A percentile compares a stretch with the other conserved stretches of the same genome.
Conservation (phyloP, 2,329 filamentous ascomycete genomes). For the Boeremia lycopersici region DNA sequence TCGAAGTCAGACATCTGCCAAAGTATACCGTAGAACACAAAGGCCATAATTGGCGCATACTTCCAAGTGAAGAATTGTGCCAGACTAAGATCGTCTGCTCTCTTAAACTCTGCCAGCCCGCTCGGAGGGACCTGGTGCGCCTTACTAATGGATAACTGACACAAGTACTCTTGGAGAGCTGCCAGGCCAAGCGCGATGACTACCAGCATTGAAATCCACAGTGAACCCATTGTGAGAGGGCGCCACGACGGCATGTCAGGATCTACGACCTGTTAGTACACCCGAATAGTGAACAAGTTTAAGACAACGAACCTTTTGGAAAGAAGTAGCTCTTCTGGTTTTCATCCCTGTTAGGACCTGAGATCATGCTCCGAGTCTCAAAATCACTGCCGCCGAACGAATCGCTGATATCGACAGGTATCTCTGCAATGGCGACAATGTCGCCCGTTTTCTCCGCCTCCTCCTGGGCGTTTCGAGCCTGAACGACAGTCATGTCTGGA, state of each 20-base stretch:
- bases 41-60: slow-evolving; percentile 52
- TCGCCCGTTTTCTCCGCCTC: slow-evolving; percentile 52
- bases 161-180: slow-evolving; percentile 46
- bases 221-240: slow-evolving; percentile 48
- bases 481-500: slow-evolving; percentile 20
- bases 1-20: slow-evolving; percentile 59
- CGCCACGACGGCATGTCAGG: slow-evolving; percentile 49
- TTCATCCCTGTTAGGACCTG: slow-evolving; percentile 25
- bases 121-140: slow-evolving; percentile 20
- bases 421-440: slow-evolving; percentile 52
- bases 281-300: neutral
- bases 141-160: slow-evolving; percentile 40
- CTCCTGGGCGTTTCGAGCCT: slow-evolving; percentile 47
- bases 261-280: slow-evolving; percentile 27
- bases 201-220: slow-evolving; percentile 43
- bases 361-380: slow-evolving; percentile 38
- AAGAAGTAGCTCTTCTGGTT: slow-evolving; percentile 48
- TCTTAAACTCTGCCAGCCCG: slow-evolving; percentile 40
- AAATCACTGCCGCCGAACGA: slow-evolving; percentile 44
- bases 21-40: slow-evolving; percentile 56
- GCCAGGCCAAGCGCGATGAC: slow-evolving; percentile 43
- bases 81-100: slow-evolving; percentile 36
- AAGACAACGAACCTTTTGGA: slow-evolving; percentile 31
- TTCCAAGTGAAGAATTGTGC: slow-evolving; percentile 47
- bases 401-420: slow-evolving; percentile 52